These are phyloP conservation scores for Beverwykella pulmonaria DNA, from an alignment of 495 filamentous ascomycete genomes.

Conservation along the genomic window DNA sequence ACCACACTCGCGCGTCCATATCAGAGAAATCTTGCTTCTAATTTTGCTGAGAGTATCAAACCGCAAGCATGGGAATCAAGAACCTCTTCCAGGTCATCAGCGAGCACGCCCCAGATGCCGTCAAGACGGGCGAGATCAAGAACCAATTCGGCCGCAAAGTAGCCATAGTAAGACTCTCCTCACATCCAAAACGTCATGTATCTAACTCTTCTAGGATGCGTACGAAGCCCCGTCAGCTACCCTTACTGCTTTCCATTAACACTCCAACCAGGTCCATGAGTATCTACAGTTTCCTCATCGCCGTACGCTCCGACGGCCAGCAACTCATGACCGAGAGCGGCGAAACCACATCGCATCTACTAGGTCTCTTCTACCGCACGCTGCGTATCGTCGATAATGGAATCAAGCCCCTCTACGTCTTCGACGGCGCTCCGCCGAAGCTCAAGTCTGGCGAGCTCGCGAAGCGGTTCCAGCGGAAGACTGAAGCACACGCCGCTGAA, in stretches of 20 bases:
- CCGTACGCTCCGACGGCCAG: constrained; percentile 93
- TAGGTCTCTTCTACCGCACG: constrained; percentile 99
- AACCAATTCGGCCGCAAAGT: constrained; percentile 97
- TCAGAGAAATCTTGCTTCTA: not conserved
- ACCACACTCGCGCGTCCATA: not conserved
- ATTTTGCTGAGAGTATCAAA: not conserved
- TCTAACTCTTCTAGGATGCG: constrained; percentile 68
- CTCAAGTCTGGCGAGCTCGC: constrained; percentile 95
- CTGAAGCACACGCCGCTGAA: constrained; percentile 81
- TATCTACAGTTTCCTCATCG: constrained; percentile 97
- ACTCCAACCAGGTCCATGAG: constrained; percentile 78
- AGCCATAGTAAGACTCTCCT: constrained; percentile 70
- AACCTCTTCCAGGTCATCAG: constrained; percentile 82
- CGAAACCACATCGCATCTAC: constrained; percentile 94
- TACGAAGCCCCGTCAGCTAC: constrained; percentile 51
- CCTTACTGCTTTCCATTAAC: constrained; percentile 39
- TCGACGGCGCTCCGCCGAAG: constrained; percentile 94
- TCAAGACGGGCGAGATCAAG: constrained; percentile 96
- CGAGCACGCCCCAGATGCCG: constrained; percentile 88
- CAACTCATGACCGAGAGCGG: constrained; percentile 91
- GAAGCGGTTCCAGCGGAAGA: constrained; percentile 88
- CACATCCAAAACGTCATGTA: not conserved
- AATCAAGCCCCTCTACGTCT: constrained; percentile 97
- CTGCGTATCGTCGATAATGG: constrained; percentile 97
- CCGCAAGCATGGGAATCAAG: constrained; percentile 84